Base-by-base conservation (phyloP, 345 rosid genomes). In the Populus alba region DNA sequence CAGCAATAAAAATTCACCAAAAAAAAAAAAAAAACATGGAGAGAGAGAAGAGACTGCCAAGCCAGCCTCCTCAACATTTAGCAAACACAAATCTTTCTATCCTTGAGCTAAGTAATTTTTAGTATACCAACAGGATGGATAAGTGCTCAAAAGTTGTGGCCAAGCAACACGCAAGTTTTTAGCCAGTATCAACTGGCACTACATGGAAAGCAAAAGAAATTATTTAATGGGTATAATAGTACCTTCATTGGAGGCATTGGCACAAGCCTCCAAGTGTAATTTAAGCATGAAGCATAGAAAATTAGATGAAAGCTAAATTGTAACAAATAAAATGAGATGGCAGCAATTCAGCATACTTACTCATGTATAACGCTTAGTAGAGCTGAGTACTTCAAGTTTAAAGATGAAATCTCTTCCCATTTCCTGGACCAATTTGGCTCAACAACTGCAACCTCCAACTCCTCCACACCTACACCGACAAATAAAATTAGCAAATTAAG, bases 401-500 rank as follows among this genome's bases (percentile, higher is more conserved):
- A 79, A 38, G 88, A 87, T 65, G 81, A 81, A 43, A 96, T 92
- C 68, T 85, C 80, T 68, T 90, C 89, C 84, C 88, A 89, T 85
- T 82, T 90, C 84, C 83, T 85, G 23, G 86, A 83, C 99, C 99
- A 96, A 70, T 89, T 83, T 49, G 86, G 83, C 72, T 93, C 98
- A 79, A 75, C 72, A 73, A 86, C 88, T 1, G 85, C 86, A 83
- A 94, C 84, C 87, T 90, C 88, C 86, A 96, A 82, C 86, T 91
- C 97, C 90, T 93, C 97, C 79, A 88, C 75, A 63, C 86, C 99
- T 95, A 77, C 45, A 80, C 76, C 47, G 43, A 8, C 66, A 81
- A 70, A 72, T 1, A 67, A 49, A 23, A 53, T 39, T 70, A 81
- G 41, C 45, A 49, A 63, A 76, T 65, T 37, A 49, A 23, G n/a